Percentiles rank a stretch among this genome's conserved stretches.
Evolutionary conservation across 805 yeast genomes (phyloP).

Genomic region (Maudiozyma bulderi): DNA sequence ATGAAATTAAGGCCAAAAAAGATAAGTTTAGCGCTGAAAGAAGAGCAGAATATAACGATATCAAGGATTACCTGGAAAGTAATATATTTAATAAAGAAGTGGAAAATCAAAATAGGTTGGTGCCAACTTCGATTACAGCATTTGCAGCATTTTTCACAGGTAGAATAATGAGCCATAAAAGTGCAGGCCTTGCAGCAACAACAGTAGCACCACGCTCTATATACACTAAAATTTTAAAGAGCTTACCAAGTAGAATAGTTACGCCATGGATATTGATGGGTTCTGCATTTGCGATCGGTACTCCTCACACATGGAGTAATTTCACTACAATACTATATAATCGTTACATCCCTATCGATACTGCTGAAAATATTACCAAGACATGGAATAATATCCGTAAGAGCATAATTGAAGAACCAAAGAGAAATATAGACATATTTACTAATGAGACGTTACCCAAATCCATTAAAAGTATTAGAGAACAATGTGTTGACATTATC

Average conservation of each 20-base stretch:
- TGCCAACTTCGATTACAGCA: conserved; percentile 21
- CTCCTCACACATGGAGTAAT: conserved; percentile 22
- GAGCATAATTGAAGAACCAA: not conserved
- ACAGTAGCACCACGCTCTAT: not conserved
- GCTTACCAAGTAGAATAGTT: conserved; percentile 20
- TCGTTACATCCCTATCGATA: conserved; percentile 14
- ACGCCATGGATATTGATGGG: conserved; percentile 15
- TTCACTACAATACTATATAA: conserved; percentile 8
- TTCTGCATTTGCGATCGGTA: conserved; percentile 12
- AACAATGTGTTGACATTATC: conserved; percentile 2
- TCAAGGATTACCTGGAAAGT: conserved; percentile 6
- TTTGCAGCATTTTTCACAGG: conserved; percentile 24
- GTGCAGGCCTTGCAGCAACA: not conserved
- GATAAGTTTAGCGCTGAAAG: not conserved
- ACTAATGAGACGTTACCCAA: not conserved
- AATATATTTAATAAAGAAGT: conserved; percentile 16
- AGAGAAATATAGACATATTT: not conserved
- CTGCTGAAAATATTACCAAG: conserved; percentile 1
- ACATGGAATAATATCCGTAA: not conserved
- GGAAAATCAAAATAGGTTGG: conserved; percentile 18
- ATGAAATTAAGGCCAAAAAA: conserved; percentile 5
- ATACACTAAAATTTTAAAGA: conserved; percentile 11
- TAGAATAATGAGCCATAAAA: conserved; percentile 18
- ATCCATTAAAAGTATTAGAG: conserved; percentile 1
- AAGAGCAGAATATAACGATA: not conserved